phyloP scores from a whole-genome alignment of 495 filamentous ascomycete genomes.

The Entonaema liquescens region DNA sequence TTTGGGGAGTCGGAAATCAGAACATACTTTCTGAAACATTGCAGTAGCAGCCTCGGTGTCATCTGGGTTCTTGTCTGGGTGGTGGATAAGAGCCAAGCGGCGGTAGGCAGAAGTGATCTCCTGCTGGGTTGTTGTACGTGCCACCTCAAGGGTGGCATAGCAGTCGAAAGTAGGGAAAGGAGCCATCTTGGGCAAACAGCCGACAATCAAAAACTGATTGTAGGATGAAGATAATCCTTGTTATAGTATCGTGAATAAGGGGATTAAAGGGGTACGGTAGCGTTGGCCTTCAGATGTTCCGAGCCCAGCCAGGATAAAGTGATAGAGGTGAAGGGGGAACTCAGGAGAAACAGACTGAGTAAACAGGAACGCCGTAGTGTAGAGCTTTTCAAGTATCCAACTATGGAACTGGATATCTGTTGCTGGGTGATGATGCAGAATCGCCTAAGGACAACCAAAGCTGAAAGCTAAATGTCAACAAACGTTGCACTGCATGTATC shows the following conservation, averaged over 20 bases:
- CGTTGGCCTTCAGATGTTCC: not conserved
- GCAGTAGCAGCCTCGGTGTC: constrained; percentile 52
- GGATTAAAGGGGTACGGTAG: not conserved
- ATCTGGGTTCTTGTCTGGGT: constrained; percentile 95
- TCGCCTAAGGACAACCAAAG: no score
- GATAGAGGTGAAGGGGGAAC: not conserved
- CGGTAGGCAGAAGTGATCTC: constrained; percentile 96
- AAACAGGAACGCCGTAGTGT: no score
- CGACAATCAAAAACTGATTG: not conserved
- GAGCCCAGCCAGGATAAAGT: not conserved
- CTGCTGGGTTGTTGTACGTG: constrained; percentile 80
- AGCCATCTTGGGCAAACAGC: constrained; percentile 25
- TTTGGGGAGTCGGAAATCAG: not conserved
- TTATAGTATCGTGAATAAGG: not conserved
- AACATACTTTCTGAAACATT: constrained; percentile 46
- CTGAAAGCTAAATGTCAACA: no score
- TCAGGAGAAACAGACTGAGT: not conserved
- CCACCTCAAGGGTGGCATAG: constrained; percentile 93
- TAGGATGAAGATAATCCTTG: not conserved
- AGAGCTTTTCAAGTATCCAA: no score
- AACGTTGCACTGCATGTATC: no score
- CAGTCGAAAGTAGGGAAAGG: constrained; percentile 64
- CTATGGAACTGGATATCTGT: no score
- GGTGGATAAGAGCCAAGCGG: constrained; percentile 86
- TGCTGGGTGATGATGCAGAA: no score